Conservation (phyloP, 2,329 filamentous ascomycete genomes). For the Thermothelomyces thermophilus region DNA sequence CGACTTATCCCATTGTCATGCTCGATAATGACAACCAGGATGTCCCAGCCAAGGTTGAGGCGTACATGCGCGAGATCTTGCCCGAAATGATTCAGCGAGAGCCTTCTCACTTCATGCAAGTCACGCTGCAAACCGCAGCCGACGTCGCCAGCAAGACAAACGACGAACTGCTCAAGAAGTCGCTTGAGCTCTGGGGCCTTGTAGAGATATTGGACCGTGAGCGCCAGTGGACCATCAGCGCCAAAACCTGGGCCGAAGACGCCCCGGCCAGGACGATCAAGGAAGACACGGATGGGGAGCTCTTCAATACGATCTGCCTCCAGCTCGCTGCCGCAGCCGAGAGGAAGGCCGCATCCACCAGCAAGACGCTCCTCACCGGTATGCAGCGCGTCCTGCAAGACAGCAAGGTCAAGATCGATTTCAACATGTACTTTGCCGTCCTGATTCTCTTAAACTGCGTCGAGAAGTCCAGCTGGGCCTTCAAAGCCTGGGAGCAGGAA, state of each 20-base stretch:
- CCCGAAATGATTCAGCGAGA: slow-evolving; percentile 53
- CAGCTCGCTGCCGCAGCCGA: slow-evolving; percentile 60
- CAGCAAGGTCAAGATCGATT: slow-evolving; percentile 53
- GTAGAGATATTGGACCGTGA: slow-evolving; percentile 61
- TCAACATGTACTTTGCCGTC: slow-evolving; percentile 55
- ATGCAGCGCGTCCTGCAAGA: slow-evolving; percentile 57
- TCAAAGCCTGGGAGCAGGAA: slow-evolving; percentile 61
- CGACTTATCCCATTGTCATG: slow-evolving; percentile 39
- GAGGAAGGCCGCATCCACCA: slow-evolving; percentile 54
- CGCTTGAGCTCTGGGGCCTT: slow-evolving; percentile 58
- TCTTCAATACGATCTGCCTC: slow-evolving; percentile 55
- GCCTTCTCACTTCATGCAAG: slow-evolving; percentile 52
- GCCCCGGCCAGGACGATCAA: slow-evolving; percentile 42
- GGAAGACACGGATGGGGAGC: slow-evolving; percentile 48
- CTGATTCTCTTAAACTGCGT: slow-evolving; percentile 59
- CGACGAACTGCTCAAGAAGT: slow-evolving; percentile 50
- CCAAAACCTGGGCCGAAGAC: slow-evolving; percentile 38
- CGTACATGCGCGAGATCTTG: slow-evolving; percentile 53
- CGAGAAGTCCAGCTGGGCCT: slow-evolving; percentile 63
- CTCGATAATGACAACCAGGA: slow-evolving; percentile 57
- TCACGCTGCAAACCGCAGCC: slow-evolving; percentile 47
- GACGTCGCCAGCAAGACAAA: slow-evolving; percentile 41
- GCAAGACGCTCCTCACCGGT: slow-evolving; percentile 50
- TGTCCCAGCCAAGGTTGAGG: slow-evolving; percentile 51
- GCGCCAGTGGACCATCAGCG: slow-evolving; percentile 52